Base-by-base conservation (phyloP, 2,329 filamentous ascomycete genomes). In the Penicillium sp. region DNA sequence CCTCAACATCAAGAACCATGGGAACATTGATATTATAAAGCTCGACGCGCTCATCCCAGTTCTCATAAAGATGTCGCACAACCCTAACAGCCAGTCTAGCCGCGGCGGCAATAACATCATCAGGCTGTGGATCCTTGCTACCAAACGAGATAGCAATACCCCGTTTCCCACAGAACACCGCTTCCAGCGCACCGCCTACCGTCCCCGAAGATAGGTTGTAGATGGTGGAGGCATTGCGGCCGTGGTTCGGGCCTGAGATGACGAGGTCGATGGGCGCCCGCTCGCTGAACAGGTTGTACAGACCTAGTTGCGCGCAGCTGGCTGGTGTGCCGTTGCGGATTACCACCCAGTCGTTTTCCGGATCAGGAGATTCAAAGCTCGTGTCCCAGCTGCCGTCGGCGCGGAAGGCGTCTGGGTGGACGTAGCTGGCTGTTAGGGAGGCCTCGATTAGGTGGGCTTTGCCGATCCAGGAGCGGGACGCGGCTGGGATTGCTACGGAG, bases 381-480 rank as follows among this genome's bases (percentile, higher is more conserved):
- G 59, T 53, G 45, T 65, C 55, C 83, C 83, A 69, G 35, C 64
- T 62, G 48, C 85, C 81, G 43, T 80, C 77, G 53, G 76, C 66
- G 49, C 68, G 68, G 28, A 81, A 74, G 8, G 76, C 75, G 33
- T 72, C 72, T 0, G 78, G 78, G 4, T 83, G 83, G 69, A 88
- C 93, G 73, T 91, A 94, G 35, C 79, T 76, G 6, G 88, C 88
- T 68, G 83, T 87, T 53, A 93, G 78, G 2, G 84, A 83, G 67
- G 89, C 83, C 55, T 89, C 89, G 63, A 95, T 90, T 64, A 96
- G 84, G 71, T 96, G 90, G 1, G 90, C 90, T 75, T 96, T 96
- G 60, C 88, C 89, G 65, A 96, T 95, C 90, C 90, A 96, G 19
- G 88, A 94, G 46, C 90, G 83, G 67, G 95, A 91, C 5, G 82